A percentile compares a stretch with the other conserved stretches of the same genome.
phyloP scores from a whole-genome alignment of 1,139 yeast species.

The Kluyveromyces sp. region DNA sequence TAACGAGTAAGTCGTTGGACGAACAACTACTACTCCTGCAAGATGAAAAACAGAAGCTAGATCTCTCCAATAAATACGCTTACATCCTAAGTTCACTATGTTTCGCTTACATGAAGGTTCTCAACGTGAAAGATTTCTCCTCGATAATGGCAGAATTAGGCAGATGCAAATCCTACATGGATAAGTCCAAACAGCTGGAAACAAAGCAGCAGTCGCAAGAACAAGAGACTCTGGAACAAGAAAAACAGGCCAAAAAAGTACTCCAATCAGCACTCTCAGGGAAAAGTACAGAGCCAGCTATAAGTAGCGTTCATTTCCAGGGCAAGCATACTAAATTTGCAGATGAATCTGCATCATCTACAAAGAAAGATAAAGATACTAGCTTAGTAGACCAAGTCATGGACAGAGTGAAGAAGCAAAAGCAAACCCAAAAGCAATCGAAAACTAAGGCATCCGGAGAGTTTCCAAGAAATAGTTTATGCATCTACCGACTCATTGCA shows the following conservation, averaged over 20 bases:
- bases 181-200: conserved; percentile 44
- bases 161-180: conserved; percentile 65
- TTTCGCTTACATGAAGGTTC: conserved; percentile 26
- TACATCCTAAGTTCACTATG: conserved; percentile 26
- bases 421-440: conserved; percentile 3
- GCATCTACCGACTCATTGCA: not conserved
- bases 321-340: conserved; percentile 53
- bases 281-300: conserved; percentile 42
- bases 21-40: conserved; percentile 19
- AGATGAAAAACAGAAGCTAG: conserved; percentile 20
- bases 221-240: conserved; percentile 9
- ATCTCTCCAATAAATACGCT: conserved; percentile 21
- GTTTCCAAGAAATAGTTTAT: not conserved
- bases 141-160: conserved; percentile 64
- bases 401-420: conserved; percentile 3
- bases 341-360: conserved; percentile 21
- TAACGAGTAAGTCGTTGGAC: conserved; percentile 21
- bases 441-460: not conserved
- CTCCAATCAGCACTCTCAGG: conserved; percentile 14
- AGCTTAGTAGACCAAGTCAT: conserved; percentile 2
- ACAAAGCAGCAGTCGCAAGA: conserved; percentile 16
- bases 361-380: not conserved
- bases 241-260: conserved; percentile 13
- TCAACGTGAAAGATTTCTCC: conserved; percentile 20
- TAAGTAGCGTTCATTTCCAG: conserved; percentile 48